phyloP scores from a whole-genome alignment of 306 rosid genomes.

The cucumber (Cucumis sativus) region Cucumber_9930_V3 NC_026661.2:3756001-3756500 shows the following conservation, averaged over 20 bases:
- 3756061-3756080: background rate
- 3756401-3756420: background rate
- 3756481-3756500: background rate
- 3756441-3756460: background rate
- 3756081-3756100: background rate
- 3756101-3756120: background rate
- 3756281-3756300: slow-evolving; percentile 87
- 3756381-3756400: background rate
- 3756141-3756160: background rate
- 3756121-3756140: background rate
- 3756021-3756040: background rate
- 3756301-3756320: background rate
- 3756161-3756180: background rate
- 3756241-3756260: slow-evolving; percentile 22
- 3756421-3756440: too few relatives aligned
- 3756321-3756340: background rate
- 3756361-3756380: background rate
- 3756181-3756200: background rate
- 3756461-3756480: background rate
- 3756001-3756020: background rate
- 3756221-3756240: background rate
- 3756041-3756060: background rate
- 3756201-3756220: background rate
- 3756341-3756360: background rate
- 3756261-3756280: slow-evolving; percentile 78